Evolutionary conservation across 306 rosid genomes (phyloP).

Genomic region (Pterocarpus macrocarpus): DNA sequence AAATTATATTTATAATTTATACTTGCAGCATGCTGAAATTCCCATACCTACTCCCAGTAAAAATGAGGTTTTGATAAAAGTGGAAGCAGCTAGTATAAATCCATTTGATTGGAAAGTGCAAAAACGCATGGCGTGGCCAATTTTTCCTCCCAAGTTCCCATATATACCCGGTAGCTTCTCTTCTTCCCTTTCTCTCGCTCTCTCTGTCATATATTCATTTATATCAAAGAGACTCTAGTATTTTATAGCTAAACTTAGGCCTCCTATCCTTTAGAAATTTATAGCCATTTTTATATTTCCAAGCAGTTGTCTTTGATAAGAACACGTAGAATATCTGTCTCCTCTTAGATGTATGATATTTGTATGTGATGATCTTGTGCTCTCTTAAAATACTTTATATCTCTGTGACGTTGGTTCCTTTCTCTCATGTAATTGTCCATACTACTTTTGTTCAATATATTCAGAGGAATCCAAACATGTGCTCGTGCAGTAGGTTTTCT

Average conservation of each 20-base stretch:
- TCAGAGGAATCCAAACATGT: not conserved
- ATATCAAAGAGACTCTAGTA: not conserved
- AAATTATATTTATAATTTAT: not conserved
- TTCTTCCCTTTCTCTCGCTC: not conserved
- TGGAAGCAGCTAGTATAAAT: slow-evolving; percentile 80
- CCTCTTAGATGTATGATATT: slow-evolving; percentile 3
- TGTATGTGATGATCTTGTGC: not conserved
- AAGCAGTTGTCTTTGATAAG: not conserved
- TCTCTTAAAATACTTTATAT: slow-evolving; percentile 1
- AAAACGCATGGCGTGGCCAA: slow-evolving; percentile 67
- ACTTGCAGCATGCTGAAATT: slow-evolving; percentile 70
- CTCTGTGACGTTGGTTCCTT: not conserved
- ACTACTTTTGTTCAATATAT: not conserved
- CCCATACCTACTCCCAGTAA: slow-evolving; percentile 67
- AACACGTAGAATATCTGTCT: not conserved
- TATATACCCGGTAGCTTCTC: slow-evolving; percentile 67
- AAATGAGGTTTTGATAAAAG: slow-evolving; percentile 70
- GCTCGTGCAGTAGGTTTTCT: not conserved
- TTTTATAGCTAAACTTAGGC: not conserved
- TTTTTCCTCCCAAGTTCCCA: slow-evolving; percentile 76
- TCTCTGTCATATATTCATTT: slow-evolving; percentile 4
- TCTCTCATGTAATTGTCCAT: not conserved
- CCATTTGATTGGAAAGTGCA: slow-evolving; percentile 88
- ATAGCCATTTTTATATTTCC: slow-evolving; percentile 12
- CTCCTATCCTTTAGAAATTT: not conserved